Conservation (phyloP, 2,329 filamentous ascomycete species). For the Talaromyces sp. region DNA sequence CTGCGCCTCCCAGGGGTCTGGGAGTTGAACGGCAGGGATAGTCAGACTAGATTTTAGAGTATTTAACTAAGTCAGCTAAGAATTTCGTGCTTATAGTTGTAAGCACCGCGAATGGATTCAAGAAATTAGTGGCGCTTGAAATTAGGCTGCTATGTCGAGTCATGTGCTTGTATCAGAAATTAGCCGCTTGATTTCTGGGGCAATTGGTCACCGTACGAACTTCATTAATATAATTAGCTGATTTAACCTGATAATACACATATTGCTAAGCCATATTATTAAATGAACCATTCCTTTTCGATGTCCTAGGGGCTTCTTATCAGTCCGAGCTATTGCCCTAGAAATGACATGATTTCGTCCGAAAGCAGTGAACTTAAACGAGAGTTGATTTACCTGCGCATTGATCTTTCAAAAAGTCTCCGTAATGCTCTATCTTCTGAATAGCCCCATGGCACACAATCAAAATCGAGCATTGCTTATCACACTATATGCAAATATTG, state of each 20-base stretch:
- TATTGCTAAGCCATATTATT: not conserved
- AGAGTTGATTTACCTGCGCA: not conserved
- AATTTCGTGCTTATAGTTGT: not conserved
- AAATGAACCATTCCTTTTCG: not conserved
- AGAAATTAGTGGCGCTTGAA: not conserved
- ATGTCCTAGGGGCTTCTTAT: not conserved
- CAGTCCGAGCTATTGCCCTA: not conserved
- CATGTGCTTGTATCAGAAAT: not conserved
- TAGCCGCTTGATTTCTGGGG: not conserved
- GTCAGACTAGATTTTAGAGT: not conserved
- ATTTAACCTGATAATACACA: not conserved
- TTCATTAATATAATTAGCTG: not conserved
- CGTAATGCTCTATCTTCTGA: not conserved
- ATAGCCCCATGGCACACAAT: not conserved
- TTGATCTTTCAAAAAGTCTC: not conserved
- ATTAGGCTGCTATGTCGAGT: not conserved
- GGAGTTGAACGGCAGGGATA: not conserved
- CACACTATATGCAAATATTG: not conserved
- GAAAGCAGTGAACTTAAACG: not conserved
- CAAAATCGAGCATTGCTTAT: not conserved
- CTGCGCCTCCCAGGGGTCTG: constrained; percentile 12
- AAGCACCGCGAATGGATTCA: not conserved
- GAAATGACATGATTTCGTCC: not conserved
- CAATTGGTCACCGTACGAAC: not conserved
- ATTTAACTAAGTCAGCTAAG: not conserved